phyloP scores from a whole-genome alignment of 495 filamentous ascomycete species.

The Hypoxylon lenormandii region DNA sequence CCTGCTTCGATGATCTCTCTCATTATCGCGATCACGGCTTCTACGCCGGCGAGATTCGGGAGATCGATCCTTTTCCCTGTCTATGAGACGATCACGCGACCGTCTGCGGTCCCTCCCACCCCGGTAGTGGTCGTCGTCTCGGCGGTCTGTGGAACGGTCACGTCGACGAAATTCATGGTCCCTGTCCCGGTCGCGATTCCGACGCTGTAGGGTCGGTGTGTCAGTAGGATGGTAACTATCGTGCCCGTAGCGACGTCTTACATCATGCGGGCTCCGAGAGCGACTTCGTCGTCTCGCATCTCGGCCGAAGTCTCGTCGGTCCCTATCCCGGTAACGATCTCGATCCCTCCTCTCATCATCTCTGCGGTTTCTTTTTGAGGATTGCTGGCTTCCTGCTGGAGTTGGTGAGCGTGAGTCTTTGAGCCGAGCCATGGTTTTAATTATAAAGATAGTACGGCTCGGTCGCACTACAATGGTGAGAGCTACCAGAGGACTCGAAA shows the following conservation, averaged over 20 bases:
- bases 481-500: constrained; percentile 52
- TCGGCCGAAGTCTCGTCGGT: constrained; percentile 63
- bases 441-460: constrained; percentile 48
- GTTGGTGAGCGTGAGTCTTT: constrained; percentile 95
- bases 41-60: constrained; percentile 66
- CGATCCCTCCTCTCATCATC: constrained; percentile 80
- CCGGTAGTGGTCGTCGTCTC: constrained; percentile 76
- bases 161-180: constrained; percentile 73
- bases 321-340: constrained; percentile 66
- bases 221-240: constrained; percentile 47
- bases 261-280: constrained; percentile 78
- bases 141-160: constrained; percentile 79
- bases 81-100: constrained; percentile 72
- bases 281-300: constrained; percentile 73
- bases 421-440: constrained; percentile 85
- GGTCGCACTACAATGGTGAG: constrained; percentile 54
- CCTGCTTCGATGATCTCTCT: constrained; percentile 76
- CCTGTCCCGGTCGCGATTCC: constrained; percentile 62
- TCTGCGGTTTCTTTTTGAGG: constrained; percentile 76
- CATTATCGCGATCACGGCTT: constrained; percentile 70
- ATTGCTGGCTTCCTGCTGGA: constrained; percentile 89
- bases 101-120: constrained; percentile 66
- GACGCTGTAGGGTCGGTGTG: constrained; percentile 60
- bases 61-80: constrained; percentile 69
- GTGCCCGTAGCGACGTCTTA: constrained; percentile 56